Evolutionary conservation across 1,139 yeast genomes (phyloP).

Genomic region (Sugiyamaella neomexicana): DNA sequence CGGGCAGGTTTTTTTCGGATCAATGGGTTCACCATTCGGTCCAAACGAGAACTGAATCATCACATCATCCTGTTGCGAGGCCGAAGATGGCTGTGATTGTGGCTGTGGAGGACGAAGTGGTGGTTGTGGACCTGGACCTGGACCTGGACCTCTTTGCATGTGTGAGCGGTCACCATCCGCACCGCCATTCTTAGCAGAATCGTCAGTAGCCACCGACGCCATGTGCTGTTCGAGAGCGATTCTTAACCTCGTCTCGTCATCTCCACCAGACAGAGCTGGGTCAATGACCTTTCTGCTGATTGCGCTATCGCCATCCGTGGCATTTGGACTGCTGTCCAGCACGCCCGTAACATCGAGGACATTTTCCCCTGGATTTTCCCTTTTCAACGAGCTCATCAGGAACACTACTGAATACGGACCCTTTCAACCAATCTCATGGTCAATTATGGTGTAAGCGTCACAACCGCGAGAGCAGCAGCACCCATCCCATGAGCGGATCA

Average conservation of each 20-base stretch:
- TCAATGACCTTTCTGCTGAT: slow-evolving; percentile 11
- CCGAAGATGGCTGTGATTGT: not conserved
- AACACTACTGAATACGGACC: not conserved
- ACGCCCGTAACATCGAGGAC: slow-evolving; percentile 11
- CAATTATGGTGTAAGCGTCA: slow-evolving; percentile 11
- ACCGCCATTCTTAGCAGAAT: not conserved
- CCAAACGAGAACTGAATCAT: slow-evolving; percentile 12
- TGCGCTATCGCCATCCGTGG: not conserved
- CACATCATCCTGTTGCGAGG: not conserved
- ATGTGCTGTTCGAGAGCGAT: slow-evolving; percentile 14
- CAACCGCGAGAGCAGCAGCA: not conserved
- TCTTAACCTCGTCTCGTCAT: slow-evolving; percentile 7
- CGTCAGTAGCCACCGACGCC: not conserved
- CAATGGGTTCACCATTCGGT: slow-evolving; percentile 20
- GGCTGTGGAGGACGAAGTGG: too few relatives aligned
- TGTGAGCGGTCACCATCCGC: too few relatives aligned
- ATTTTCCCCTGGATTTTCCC: not conserved
- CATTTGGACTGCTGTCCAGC: slow-evolving; percentile 1
- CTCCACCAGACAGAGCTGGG: slow-evolving; percentile 8
- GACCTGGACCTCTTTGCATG: too few relatives aligned
- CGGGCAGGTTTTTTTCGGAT: slow-evolving; percentile 46
- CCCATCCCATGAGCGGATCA: too few relatives aligned
- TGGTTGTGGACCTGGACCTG: too few relatives aligned
- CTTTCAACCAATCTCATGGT: not conserved
- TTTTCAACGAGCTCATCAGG: slow-evolving; percentile 2